Evolutionary conservation across 2,329 filamentous ascomycete genomes (phyloP).

Genomic region (Chaetomium sp.): DNA sequence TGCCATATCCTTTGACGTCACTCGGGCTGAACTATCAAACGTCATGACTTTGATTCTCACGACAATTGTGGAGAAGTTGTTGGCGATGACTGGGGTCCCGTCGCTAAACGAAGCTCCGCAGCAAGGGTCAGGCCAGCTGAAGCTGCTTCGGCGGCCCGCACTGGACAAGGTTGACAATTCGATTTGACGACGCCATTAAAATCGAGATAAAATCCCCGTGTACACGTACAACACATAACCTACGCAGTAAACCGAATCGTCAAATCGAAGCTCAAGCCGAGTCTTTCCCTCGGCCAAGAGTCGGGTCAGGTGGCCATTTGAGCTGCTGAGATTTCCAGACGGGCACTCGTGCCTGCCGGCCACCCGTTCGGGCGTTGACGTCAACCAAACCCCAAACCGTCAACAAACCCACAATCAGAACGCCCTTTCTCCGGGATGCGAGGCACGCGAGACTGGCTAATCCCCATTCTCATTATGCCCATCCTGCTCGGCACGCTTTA

Average conservation of each 20-base stretch:
- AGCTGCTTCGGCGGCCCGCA: no score
- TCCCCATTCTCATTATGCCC: constrained; percentile 10
- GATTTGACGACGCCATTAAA: no score
- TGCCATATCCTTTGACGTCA: not conserved
- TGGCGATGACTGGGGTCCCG: not conserved
- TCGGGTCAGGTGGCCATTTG: no score
- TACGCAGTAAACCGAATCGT: no score
- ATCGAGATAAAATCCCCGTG: no score
- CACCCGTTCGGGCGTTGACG: not conserved
- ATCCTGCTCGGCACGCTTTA: constrained; percentile 7
- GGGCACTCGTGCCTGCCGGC: no score
- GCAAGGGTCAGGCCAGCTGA: no score
- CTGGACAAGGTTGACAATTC: no score
- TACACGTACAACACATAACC: no score
- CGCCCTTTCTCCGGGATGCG: not conserved
- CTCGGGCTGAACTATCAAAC: not conserved
- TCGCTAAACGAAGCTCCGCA: not conserved
- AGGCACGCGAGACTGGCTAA: constrained; percentile 3
- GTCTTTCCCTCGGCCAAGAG: no score
- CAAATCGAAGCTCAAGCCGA: no score
- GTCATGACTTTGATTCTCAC: not conserved
- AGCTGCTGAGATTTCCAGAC: no score
- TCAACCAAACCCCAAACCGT: not conserved
- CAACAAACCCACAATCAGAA: not conserved
- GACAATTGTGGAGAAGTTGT: not conserved